Base-by-base conservation (phyloP, 2,329 filamentous ascomycete genomes). In the Alternaria arborescens region DNA sequence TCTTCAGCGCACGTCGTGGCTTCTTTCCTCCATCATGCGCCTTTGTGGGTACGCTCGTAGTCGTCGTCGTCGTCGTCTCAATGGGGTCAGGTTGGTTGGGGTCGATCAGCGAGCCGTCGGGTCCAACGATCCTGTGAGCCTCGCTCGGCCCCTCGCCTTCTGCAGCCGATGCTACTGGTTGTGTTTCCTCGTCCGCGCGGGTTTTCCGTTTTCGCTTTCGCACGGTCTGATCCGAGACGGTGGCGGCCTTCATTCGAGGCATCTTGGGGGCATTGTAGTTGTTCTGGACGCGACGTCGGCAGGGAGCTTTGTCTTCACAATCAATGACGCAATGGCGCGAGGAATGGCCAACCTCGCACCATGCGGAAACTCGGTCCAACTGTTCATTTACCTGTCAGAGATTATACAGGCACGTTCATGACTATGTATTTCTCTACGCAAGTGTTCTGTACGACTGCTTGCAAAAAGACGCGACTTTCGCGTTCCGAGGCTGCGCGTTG, bases 21-120 rank as follows among this genome's bases (percentile, higher is more conserved):
- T 86, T 82, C 67, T 83, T 82, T 26, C 84, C 84, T 43, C 85
- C 85, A 81, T 88, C 85, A 48, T 85, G 79, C 26, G 80, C 83
- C 71, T 88, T 88, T 1, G 86, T 87, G 3, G 84, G 82, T 16
- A 88, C 73, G 20, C 76, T 82, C 1, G 79, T 81, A 4, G 79
- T 84, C 4, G 77, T 77, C 3, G 70, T 67, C 3, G 70, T 67
- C 11, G 70, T 67, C 11, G 52, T 55, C 10, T 61, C 56, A 46
- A 60, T 60, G 4, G 58, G 26, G 48, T 53, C 46, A 16, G 44
- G 54, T 20, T 50, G 34, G 20, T 43, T 50, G 20, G 54, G 36
- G 18, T 56, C 46, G 28, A 36, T 36, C 28, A 43, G 20, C 38
- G 54, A 56, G 26, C 52, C 40, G 22, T 60, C 55, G 7, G 55